phyloP scores from a whole-genome alignment of 805 yeast genomes.

The Ogataea zsoltii region DNA sequence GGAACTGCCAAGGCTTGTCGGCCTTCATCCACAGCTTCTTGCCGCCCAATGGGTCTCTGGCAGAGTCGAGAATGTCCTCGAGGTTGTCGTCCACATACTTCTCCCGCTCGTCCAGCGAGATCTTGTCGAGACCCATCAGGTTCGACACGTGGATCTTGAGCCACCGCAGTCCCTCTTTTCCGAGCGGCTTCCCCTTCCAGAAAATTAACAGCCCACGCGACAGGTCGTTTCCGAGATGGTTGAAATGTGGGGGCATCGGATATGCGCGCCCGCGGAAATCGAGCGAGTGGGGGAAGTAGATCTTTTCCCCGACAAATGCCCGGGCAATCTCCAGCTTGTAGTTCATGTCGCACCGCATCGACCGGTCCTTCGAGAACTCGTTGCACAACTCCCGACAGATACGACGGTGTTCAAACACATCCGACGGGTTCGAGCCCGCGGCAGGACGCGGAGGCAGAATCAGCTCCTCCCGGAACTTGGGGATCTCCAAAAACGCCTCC shows the following conservation, averaged over 20 bases:
- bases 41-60: slow-evolving; percentile 58
- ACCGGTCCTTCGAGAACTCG: slow-evolving; percentile 67
- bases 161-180: slow-evolving; percentile 68
- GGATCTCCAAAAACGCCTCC: slow-evolving; percentile 68
- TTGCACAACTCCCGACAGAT: slow-evolving; percentile 56
- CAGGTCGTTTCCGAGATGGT: slow-evolving; percentile 78
- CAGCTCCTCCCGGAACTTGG: slow-evolving; percentile 49
- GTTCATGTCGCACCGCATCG: slow-evolving; percentile 91
- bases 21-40: slow-evolving; percentile 69
- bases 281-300: slow-evolving; percentile 77
- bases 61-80: slow-evolving; percentile 56
- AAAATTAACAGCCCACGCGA: slow-evolving; percentile 69
- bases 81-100: slow-evolving; percentile 54
- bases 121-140: slow-evolving; percentile 73
- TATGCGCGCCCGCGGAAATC: slow-evolving; percentile 87
- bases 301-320: slow-evolving; percentile 78
- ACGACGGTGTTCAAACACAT: slow-evolving; percentile 66
- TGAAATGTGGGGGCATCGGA: slow-evolving; percentile 78
- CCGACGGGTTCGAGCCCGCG: slow-evolving; percentile 69
- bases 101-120: slow-evolving; percentile 66
- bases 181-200: slow-evolving; percentile 75
- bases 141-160: slow-evolving; percentile 74
- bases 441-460: slow-evolving; percentile 58
- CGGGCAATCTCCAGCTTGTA: slow-evolving; percentile 94
- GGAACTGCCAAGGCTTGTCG: slow-evolving; percentile 83